These are phyloP conservation scores for Backusella morwellensis DNA, from an alignment of 192 early-diverging fungal genomes.

Conservation along the genomic window DNA sequence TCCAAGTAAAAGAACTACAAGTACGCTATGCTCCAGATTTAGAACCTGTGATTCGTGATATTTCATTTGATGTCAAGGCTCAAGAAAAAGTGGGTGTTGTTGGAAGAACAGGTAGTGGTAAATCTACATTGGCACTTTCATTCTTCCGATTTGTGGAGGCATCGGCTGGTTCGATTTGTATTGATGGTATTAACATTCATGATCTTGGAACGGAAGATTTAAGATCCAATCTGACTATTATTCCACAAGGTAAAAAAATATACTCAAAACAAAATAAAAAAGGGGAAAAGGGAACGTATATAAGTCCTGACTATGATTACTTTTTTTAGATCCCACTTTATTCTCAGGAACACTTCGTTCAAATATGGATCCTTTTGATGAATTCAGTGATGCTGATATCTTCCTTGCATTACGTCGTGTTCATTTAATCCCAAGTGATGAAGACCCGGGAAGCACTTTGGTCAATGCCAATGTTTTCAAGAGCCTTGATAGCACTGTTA, in stretches of 20 bases:
- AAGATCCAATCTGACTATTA: conserved; percentile 75
- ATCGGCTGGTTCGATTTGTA: conserved; percentile 56
- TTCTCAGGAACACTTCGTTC: not conserved
- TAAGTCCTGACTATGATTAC: no score
- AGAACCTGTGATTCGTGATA: conserved; percentile 50
- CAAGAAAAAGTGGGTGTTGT: conserved; percentile 80
- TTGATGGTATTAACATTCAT: conserved; percentile 71
- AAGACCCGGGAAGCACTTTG: not conserved
- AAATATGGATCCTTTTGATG: not conserved
- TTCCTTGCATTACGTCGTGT: not conserved
- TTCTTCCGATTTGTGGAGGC: conserved; percentile 70
- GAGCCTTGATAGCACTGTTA: not conserved
- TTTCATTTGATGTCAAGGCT: conserved; percentile 60
- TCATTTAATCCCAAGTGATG: not conserved
- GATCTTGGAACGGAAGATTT: conserved; percentile 73
- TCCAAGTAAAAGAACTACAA: conserved; percentile 63
- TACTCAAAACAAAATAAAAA: no score
- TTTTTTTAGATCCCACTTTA: conserved; percentile 13
- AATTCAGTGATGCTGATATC: not conserved
- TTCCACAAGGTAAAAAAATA: conserved; percentile 59
- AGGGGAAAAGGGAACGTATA: no score
- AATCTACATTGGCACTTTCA: conserved; percentile 66
- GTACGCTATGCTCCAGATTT: conserved; percentile 64
- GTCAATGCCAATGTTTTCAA: not conserved
- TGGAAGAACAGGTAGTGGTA: conserved; percentile 86